Evolutionary conservation across 257 asterid species (phyloP), one percentile per base, ranked within the genome.

Genomic region (Oldenlandia corymbosa): DNA sequence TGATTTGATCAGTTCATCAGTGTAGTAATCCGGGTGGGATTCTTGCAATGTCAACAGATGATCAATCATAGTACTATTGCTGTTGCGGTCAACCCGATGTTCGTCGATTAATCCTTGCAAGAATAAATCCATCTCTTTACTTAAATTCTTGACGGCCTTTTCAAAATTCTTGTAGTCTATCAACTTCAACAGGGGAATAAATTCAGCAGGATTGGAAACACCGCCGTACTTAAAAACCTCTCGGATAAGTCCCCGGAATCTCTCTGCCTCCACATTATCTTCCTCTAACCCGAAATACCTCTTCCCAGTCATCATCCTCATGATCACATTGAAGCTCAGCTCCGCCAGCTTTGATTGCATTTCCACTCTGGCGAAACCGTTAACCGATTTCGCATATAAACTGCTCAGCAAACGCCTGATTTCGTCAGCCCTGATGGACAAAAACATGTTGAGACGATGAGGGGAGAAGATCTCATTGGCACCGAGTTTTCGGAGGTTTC

Each of bases 381-480:
- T 4, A 9, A 20, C 18, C 11, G 58, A 63, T 2, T 46, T 48
- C 21, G 30, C 30, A 8, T 48, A 47, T 24, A 63, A 13, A 2
- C 11, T 31, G 4, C 12, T 34, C 9, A 48, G 58, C 41, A 63
- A 32, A 26, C 49, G 12, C 4, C 31, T 47, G 42, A 32, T n/a
- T 31, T 48, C 68, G 31, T 63, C 58, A n/a, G 47, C 21, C 30
- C 68, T 30, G 5, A 48, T 63, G 17, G 46, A 45, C 0, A 27
- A 41, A 30, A 63, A 63, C 47, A 17, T 30, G 58, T 27, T 47
- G 10, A 63, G 56, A 21, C 68, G 68, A 13, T 34, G 2, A 6
- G 68, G 36, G 27, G 68, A 63, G 26, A 48, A 30, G 24, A 63
- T 63, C 36, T 63, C 66, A 30, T 39, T 16, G 0, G 39, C 39